phyloP scores from a whole-genome alignment of 371 early-diverging fungal species.

The Batkoa obscura region DNA sequence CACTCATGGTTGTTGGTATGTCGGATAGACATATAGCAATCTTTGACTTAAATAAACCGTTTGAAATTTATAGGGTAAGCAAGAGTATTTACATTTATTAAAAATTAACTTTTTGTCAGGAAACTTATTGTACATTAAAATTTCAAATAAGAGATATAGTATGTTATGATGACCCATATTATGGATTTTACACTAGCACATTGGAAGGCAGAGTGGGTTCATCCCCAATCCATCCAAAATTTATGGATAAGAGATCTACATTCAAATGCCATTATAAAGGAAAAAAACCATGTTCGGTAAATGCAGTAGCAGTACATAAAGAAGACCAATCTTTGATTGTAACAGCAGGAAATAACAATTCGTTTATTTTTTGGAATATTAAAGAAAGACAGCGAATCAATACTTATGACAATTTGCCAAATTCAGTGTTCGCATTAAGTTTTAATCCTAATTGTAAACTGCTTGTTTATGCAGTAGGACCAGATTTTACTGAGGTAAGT shows the following conservation, averaged over 20 bases:
- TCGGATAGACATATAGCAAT: conserved; percentile 50
- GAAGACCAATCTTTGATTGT: conserved; percentile 75
- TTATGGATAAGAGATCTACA: conserved; percentile 42
- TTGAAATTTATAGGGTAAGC: conserved; percentile 30
- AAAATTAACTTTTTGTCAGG: conserved; percentile 8
- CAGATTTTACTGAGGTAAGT: conserved; percentile 94
- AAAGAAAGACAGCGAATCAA: conserved; percentile 69
- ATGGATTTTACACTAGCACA: conserved; percentile 73
- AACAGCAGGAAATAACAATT: conserved; percentile 85
- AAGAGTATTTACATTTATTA: too few relatives aligned
- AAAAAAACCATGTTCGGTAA: conserved; percentile 54
- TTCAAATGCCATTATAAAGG: conserved; percentile 89
- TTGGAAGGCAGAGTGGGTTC: conserved; percentile 91
- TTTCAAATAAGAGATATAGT: conserved; percentile 23
- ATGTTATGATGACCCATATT: conserved; percentile 39
- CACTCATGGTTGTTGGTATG: conserved; percentile 61
- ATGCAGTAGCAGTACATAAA: conserved; percentile 73
- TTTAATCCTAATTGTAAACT: conserved; percentile 78
- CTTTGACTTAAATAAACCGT: conserved; percentile 54
- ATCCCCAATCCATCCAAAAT: conserved; percentile 47
- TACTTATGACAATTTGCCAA: conserved; percentile 29
- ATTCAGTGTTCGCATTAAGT: conserved; percentile 52
- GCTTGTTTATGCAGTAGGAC: conserved; percentile 83
- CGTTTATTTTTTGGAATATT: conserved; percentile 88
- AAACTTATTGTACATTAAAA: conserved; percentile 38